Evolutionary conservation across 129 eudicot species (phyloP), one percentile per base, ranked within the genome.

Genomic region (Flaveria brownii): DNA sequence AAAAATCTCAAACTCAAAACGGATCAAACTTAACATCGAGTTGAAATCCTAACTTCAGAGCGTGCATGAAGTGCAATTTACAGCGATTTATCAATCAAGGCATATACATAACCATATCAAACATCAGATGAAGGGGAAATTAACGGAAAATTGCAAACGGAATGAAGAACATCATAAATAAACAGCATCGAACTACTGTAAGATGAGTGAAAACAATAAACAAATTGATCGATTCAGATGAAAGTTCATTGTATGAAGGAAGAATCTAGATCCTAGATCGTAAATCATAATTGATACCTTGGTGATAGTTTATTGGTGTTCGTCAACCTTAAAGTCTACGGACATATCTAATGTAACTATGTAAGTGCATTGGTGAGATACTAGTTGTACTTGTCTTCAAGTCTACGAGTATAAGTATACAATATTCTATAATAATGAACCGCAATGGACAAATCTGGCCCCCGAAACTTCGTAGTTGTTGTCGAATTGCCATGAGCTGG

Each of bases 301-400:
- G 66, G 50, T 63, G 67, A 51, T 13, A 56, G 39, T 0, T 7
- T 49, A 20, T 33, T 61, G 52, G 70, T 50, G 49, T 55, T 73
- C 74, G 79, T 80, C 83, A 80, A 73, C 79, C 83, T 64, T 71
- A 18, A 6, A 72, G 78, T 72, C 69, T 8, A 72, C 59, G 59
- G 6, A 30, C 7, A 30, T 9, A 42, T 42, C 47, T 42, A 9
- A 42, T 17, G 1, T n/a, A 33, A 36, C 30, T 28, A 28, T 60
- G 33, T 33, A 39, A 20, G 28, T 7, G 1, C 6, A 20, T 65
- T 65, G 10, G 61, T 36, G 43, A 16, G 72, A 56, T 67, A 50
- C 64, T 54, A 56, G 36, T 30, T n/a, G 11, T 11, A 62, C 41
- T 4, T 36, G 18, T 9, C 11, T 43, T 1, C 12, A 43, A 43